A percentile compares a stretch with the other conserved stretches of the same genome.
phyloP scores from a whole-genome alignment of 106 monocot species.

The Dioscorea alata region DNA sequence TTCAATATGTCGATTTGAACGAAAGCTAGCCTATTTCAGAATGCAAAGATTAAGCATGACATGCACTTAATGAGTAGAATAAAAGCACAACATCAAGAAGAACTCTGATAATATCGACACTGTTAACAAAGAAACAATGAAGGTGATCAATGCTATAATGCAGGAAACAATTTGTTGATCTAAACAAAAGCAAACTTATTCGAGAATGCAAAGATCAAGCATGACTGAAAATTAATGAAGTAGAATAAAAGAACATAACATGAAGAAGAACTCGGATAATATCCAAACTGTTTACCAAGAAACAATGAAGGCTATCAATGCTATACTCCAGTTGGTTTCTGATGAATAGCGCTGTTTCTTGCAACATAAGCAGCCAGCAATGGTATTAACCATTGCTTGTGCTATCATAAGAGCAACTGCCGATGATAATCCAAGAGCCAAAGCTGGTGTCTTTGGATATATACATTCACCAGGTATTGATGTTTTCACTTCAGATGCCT shows the following conservation, averaged over 20 bases:
- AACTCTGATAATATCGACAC: too few relatives aligned
- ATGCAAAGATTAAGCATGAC: background rate
- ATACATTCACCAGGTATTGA: conserved; percentile 28
- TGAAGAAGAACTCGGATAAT: background rate
- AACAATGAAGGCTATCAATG: conserved; percentile 57
- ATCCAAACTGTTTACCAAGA: conserved; percentile 59
- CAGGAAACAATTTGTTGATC: too few relatives aligned
- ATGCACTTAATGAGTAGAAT: background rate
- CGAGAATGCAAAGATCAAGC: too few relatives aligned
- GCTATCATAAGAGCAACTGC: conserved; percentile 62
- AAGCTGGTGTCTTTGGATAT: conserved; percentile 77
- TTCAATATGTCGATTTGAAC: too few relatives aligned
- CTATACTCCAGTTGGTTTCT: conserved; percentile 49
- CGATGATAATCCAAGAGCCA: conserved; percentile 56
- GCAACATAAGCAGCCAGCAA: conserved; percentile 93
- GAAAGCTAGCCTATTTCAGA: background rate
- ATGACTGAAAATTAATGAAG: background rate
- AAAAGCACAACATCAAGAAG: too few relatives aligned
- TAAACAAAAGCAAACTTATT: too few relatives aligned
- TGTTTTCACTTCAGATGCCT: conserved; percentile 62
- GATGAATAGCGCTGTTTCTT: conserved; percentile 45
- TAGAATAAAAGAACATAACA: background rate
- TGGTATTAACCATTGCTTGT: conserved; percentile 63
- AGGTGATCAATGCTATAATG: too few relatives aligned
- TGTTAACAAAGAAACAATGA: too few relatives aligned